A percentile compares a stretch with the other conserved stretches of the same genome.
These are phyloP conservation scores for Torulaspora indica DNA, from an alignment of 805 yeast species.

Conservation along the genomic window DNA sequence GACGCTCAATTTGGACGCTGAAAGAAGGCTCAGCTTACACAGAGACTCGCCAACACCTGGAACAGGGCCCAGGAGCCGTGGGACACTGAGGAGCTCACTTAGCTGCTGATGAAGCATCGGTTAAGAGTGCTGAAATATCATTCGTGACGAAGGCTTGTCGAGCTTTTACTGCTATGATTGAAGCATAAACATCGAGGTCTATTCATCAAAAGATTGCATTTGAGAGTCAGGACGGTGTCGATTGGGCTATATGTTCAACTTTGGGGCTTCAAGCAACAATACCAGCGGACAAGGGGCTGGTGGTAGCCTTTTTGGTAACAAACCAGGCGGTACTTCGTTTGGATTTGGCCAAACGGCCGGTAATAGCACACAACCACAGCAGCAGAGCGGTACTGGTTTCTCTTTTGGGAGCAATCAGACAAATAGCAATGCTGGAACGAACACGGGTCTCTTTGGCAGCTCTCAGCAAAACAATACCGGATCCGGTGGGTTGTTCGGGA, in stretches of 20 bases:
- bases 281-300: slow-evolving; percentile 7
- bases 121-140: not conserved
- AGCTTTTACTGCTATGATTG: not conserved
- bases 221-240: not conserved
- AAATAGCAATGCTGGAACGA: slow-evolving; percentile 6
- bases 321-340: slow-evolving; percentile 19
- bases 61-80: no score
- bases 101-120: not conserved
- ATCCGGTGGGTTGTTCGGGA: slow-evolving; percentile 27
- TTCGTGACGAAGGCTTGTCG: not conserved
- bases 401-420: slow-evolving; percentile 17
- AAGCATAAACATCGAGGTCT: slow-evolving; percentile 1
- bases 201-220: not conserved
- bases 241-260: slow-evolving; percentile 11
- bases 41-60: no score
- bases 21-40: no score
- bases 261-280: slow-evolving; percentile 18
- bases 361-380: slow-evolving; percentile 9
- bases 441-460: slow-evolving; percentile 15
- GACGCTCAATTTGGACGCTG: no score
- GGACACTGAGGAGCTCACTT: no score
- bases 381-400: slow-evolving; percentile 12
- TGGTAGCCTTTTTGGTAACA: slow-evolving; percentile 18
- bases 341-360: slow-evolving; percentile 18
- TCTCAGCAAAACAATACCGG: slow-evolving; percentile 12